Evolutionary conservation across 164 flowering plant genomes (phyloP), one percentile per base, ranked within the genome.

Genomic region (Paratinospora sagittata): DNA sequence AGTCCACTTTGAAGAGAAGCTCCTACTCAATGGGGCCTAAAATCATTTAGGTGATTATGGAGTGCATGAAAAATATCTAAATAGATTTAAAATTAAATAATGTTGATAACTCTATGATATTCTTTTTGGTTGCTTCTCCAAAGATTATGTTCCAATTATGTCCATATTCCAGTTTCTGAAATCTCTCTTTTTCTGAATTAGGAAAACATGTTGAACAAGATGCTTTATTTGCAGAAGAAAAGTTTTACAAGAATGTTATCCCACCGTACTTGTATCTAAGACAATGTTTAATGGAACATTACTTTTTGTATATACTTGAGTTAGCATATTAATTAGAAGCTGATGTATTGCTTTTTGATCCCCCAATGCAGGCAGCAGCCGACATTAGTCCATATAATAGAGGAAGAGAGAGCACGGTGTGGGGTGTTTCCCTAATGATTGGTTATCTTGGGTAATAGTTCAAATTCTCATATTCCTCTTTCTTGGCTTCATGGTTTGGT

Each of bases 401-500:
- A 67, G 92, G 92, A 76, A 85, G 97, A 79, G 98, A 92, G 78
- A 92, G 86, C 78, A 94, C 98, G 9, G 87, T 86, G 75, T 94
- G 98, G 98, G 97, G 98, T 27, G 89, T 94, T 72, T 86, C 88
- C 36, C 78, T 94, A 57, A 94, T 94, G 98, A 67, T 81, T 69
- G 95, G 97, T 73, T 94, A 94, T 85, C 94, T 94, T 70, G 97
- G 98, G 98, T 94, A 90, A 76, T 30, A 52, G 47, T 69, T 76
- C 74, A 21, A 30, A 58, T 27, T 70, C 68, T 36, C 36, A 68
- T 34, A 41, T 41, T 16, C 45, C 55, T 36, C 36, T 14, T 30
- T 63, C 21, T 63, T 14, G n/a, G 12, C 39, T 27, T 63, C 37
- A 2, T 52, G 58, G n/a, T 49, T 49, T 17, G 0, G 57, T 52